phyloP scores from a whole-genome alignment of 495 filamentous ascomycete species.

The Tuber umbilicatum region DNA sequence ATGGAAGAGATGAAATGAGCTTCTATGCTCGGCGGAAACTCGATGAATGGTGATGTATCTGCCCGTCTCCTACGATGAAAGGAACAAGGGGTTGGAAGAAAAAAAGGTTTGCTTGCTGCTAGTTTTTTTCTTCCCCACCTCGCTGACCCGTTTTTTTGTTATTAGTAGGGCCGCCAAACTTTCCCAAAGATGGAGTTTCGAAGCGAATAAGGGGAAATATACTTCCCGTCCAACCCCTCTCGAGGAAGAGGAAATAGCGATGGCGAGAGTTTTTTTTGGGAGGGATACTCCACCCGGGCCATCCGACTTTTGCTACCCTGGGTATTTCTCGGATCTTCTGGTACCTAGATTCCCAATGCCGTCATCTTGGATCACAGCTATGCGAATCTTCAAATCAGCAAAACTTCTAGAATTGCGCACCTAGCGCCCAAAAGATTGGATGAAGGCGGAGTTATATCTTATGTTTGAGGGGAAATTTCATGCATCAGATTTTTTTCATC shows the following conservation, averaged over 20 bases:
- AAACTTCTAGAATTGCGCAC: constrained; percentile 6
- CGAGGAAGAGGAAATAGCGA: not conserved
- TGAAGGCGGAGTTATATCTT: constrained; percentile 7
- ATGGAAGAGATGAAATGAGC: constrained; percentile 2
- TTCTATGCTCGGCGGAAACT: not conserved
- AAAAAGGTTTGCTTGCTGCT: not conserved
- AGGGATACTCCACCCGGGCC: not conserved
- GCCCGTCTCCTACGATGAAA: not conserved
- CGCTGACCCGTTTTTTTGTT: not conserved
- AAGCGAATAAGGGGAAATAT: not conserved
- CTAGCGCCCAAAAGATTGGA: constrained; percentile 16
- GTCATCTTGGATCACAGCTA: not conserved
- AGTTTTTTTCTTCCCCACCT: not conserved
- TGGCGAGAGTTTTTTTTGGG: not conserved
- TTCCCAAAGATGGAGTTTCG: not conserved
- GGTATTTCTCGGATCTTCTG: not conserved
- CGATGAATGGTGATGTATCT: not conserved
- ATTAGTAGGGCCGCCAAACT: not conserved
- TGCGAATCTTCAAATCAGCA: constrained; percentile 27
- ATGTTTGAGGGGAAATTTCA: constrained; percentile 2
- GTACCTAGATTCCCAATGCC: not conserved
- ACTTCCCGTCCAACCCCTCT: not conserved
- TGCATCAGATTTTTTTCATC: not conserved
- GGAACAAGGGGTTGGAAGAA: not conserved
- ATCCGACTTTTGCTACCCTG: not conserved